phyloP scores from a whole-genome alignment of 768 basidiomycete species.

The Mycena albidolilacea region DNA sequence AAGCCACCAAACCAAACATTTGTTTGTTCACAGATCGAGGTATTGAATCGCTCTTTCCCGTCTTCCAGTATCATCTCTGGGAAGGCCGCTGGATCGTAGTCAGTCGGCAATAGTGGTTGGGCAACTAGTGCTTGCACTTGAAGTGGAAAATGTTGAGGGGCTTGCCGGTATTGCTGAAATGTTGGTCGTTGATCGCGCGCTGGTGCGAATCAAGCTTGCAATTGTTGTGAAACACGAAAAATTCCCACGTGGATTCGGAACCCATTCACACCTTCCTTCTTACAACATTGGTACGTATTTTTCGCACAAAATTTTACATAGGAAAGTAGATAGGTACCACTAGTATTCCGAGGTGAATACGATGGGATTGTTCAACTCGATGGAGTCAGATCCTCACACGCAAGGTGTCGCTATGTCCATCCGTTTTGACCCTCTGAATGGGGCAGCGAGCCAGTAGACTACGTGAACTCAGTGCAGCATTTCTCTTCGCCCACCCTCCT shows the following conservation, averaged over 20 bases:
- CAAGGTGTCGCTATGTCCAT: no score
- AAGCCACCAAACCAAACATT: slow-evolving; percentile 11
- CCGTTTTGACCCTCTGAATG: no score
- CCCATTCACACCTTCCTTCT: no score
- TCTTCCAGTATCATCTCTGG: not conserved
- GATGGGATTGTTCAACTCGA: no score
- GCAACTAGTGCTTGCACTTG: not conserved
- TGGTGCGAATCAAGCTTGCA: not conserved
- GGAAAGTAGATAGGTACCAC: no score
- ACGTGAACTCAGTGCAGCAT: no score
- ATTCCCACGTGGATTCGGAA: not conserved
- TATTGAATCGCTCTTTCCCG: slow-evolving; percentile 9
- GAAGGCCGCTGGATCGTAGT: not conserved
- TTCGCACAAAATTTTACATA: no score
- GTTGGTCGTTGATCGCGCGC: slow-evolving; percentile 2
- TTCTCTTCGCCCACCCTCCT: no score
- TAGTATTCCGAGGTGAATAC: no score
- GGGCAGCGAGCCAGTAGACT: no score
- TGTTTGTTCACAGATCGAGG: slow-evolving; percentile 9
- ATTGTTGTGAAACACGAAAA: not conserved
- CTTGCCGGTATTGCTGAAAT: not conserved
- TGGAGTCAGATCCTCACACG: no score
- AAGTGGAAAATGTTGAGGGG: slow-evolving; percentile 2
- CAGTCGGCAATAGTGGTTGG: not conserved
- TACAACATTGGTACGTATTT: no score